These are phyloP conservation scores for Andrographis paniculata DNA, from an alignment of 305 asterid species.

Conservation along the genomic window DNA sequence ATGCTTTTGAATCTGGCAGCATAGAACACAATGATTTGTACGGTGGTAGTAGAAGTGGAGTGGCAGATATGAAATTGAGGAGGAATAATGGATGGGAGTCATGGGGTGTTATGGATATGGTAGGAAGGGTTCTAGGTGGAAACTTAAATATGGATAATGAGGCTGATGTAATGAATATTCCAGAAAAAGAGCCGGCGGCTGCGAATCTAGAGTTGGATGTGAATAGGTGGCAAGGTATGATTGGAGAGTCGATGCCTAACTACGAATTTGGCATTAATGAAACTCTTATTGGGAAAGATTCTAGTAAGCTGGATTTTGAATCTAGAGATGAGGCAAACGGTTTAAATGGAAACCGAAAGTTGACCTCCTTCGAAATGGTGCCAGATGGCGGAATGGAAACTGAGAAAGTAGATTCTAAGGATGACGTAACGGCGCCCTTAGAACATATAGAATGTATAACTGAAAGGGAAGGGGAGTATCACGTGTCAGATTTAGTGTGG, in stretches of 20 bases:
- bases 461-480: constrained; percentile 50
- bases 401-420: constrained; percentile 20
- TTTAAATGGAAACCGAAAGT: constrained; percentile 16
- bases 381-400: constrained; percentile 19
- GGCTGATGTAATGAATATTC: constrained; percentile 16
- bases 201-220: constrained; percentile 16
- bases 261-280: constrained; percentile 15
- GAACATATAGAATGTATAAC: constrained; percentile 23
- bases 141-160: constrained; percentile 23
- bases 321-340: constrained; percentile 14
- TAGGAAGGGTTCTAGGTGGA: constrained; percentile 35
- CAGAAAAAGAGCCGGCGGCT: constrained; percentile 5
- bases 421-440: constrained; percentile 19
- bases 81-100: constrained; percentile 24
- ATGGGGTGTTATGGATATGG: constrained; percentile 35
- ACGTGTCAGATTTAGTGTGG: constrained; percentile 71
- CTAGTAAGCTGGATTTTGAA: constrained; percentile 12
- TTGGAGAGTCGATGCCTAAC: constrained; percentile 18
- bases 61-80: constrained; percentile 14
- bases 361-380: constrained; percentile 16
- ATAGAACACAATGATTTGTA: constrained; percentile 4
- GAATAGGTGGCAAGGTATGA: constrained; percentile 15
- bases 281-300: constrained; percentile 14
- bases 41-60: constrained; percentile 14
- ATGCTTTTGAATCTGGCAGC: constrained; percentile 14